phyloP scores from a whole-genome alignment of 1,284 basidiomycete species.

The Phylloboletellus chloephorus region DNA sequence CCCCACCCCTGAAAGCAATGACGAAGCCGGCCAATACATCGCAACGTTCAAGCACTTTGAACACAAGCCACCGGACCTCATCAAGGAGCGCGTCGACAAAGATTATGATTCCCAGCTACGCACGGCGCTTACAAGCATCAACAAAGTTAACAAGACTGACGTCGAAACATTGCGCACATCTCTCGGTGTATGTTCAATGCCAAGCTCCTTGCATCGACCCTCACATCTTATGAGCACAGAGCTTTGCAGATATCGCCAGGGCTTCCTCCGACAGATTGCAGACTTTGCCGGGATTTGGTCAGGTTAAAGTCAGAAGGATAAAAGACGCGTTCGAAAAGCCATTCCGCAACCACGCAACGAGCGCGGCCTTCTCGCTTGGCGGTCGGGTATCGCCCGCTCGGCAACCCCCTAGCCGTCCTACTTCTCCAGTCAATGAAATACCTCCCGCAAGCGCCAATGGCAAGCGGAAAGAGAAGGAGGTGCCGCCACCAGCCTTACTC shows the following conservation, averaged over 20 bases:
- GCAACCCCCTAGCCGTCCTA: neutral
- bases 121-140: slow-evolving; percentile 84
- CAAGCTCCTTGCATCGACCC: slow-evolving; percentile 1
- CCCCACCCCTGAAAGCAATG: slow-evolving; percentile 47
- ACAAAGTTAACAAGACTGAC: slow-evolving; percentile 96
- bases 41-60: slow-evolving; percentile 92
- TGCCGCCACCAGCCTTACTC: slow-evolving; percentile 4
- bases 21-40: slow-evolving; percentile 92
- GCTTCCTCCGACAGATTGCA: slow-evolving; percentile 73
- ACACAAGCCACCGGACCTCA: slow-evolving; percentile 87
- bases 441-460: slow-evolving; percentile 6
- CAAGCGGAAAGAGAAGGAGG: slow-evolving; percentile 22
- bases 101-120: slow-evolving; percentile 81
- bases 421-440: slow-evolving; percentile 12
- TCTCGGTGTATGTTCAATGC: slow-evolving; percentile 71
- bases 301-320: slow-evolving; percentile 85
- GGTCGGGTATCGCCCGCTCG: slow-evolving; percentile 18
- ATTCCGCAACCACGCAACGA: slow-evolving; percentile 60
- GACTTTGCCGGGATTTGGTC: slow-evolving; percentile 89
- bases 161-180: slow-evolving; percentile 88
- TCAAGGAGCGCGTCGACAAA: slow-evolving; percentile 91
- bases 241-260: slow-evolving; percentile 74
- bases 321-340: slow-evolving; percentile 77
- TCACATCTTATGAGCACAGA: slow-evolving; percentile 44
- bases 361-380: slow-evolving; percentile 37